phyloP scores from a whole-genome alignment of 2,329 filamentous ascomycete species.

The Hymenoscyphus linearis region DNA sequence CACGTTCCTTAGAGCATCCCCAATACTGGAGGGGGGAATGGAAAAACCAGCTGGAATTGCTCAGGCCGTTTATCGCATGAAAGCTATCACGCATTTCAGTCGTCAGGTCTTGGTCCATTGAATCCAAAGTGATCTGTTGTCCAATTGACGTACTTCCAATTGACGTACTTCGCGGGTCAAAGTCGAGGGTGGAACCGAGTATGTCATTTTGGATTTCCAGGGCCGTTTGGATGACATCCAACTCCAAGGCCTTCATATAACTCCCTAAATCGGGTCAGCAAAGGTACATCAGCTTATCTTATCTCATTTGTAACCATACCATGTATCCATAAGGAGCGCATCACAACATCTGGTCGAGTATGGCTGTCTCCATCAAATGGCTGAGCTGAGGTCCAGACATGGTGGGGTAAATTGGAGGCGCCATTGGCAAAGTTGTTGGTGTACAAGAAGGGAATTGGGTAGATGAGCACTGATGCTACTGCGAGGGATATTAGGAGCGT shows the following conservation, averaged over 20 bases:
- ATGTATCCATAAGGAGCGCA: constrained; percentile 79
- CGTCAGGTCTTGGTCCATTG: constrained; percentile 26
- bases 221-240: constrained; percentile 58
- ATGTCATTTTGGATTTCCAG: constrained; percentile 66
- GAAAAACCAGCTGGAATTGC: constrained; percentile 66
- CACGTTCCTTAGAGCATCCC: constrained; percentile 57
- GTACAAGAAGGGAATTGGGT: constrained; percentile 71
- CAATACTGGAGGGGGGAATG: constrained; percentile 82
- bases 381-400: constrained; percentile 75
- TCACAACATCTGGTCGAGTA: constrained; percentile 63
- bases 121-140: constrained; percentile 3
- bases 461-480: constrained; percentile 64
- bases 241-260: constrained; percentile 71
- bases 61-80: constrained; percentile 55
- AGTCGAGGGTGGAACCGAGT: constrained; percentile 54
- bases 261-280: constrained; percentile 34
- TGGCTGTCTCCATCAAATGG: constrained; percentile 49
- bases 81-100: constrained; percentile 43
- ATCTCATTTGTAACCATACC: constrained; percentile 36
- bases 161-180: constrained; percentile 41
- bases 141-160: constrained; percentile 26
- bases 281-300: neutral
- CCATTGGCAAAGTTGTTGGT: constrained; percentile 66
- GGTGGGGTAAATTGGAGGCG: constrained; percentile 66
- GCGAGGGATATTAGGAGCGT: constrained; percentile 71